Evolutionary conservation across 2,329 filamentous ascomycete genomes (phyloP).

Genomic region (Penicillium hordei): DNA sequence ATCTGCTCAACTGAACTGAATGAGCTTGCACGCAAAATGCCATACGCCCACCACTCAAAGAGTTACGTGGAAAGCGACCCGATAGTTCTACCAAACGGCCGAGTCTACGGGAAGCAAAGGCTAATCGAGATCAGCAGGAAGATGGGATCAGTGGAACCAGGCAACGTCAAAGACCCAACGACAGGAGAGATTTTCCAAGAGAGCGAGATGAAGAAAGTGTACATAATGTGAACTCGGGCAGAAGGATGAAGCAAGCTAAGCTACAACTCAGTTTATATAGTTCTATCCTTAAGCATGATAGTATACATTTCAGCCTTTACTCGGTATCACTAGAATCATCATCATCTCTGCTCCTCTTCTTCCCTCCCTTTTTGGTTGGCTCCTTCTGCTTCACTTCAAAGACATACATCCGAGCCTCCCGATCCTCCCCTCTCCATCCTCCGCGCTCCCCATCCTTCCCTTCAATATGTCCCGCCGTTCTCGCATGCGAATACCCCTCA

Average conservation of each 20-base stretch:
- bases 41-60: conserved; percentile 93
- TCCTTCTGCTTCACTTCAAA: conserved; percentile 45
- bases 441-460: conserved; percentile 40
- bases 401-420: conserved; percentile 48
- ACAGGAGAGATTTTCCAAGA: conserved; percentile 67
- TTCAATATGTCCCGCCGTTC: conserved; percentile 48
- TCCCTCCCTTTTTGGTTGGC: conserved; percentile 31
- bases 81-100: conserved; percentile 80
- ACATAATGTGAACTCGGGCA: conserved; percentile 65
- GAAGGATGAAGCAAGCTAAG: not conserved
- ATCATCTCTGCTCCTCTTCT: conserved; percentile 34
- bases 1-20: conserved; percentile 97
- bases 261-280: not conserved
- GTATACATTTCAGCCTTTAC: conserved; percentile 11
- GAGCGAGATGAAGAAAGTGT: conserved; percentile 77
- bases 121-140: conserved; percentile 78
- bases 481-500: conserved; percentile 49
- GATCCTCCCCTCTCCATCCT: conserved; percentile 50
- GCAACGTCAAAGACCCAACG: conserved; percentile 73
- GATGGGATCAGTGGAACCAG: conserved; percentile 62
- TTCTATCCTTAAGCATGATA: not conserved
- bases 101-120: conserved; percentile 76
- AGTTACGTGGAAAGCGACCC: conserved; percentile 88
- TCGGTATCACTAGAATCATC: conserved; percentile 39
- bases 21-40: conserved; percentile 80